Evolutionary conservation across 176 grass and related monocot genomes (phyloP).

Genomic region (Cymbopogon citratus): DNA sequence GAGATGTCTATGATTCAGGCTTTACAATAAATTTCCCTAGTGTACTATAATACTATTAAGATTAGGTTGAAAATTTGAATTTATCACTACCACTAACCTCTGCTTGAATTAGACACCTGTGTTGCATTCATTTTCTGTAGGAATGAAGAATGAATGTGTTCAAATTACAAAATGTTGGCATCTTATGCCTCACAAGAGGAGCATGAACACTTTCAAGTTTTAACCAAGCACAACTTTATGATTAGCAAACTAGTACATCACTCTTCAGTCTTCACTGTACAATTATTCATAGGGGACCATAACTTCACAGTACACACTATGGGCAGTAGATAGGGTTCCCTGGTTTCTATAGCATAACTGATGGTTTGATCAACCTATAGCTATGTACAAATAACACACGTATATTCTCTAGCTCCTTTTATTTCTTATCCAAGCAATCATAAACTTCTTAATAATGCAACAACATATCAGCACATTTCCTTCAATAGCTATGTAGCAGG

Average conservation of each 20-base stretch:
- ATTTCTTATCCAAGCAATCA: constrained; percentile 22
- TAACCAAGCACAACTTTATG: constrained; percentile 20
- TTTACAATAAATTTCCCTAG: not conserved
- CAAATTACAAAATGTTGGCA: not conserved
- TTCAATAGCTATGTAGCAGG: constrained; percentile 20
- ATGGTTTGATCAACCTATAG: not conserved
- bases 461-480: constrained; percentile 10
- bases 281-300: not conserved
- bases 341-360: not conserved
- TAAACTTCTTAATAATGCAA: constrained; percentile 4
- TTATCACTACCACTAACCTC: not conserved
- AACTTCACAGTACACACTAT: not conserved
- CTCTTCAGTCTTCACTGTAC: constrained; percentile 16
- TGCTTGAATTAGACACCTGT: not conserved
- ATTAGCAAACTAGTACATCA: constrained; percentile 25
- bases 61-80: not conserved
- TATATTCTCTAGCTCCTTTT: not conserved
- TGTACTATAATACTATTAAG: not conserved
- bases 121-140: not conserved
- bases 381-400: not conserved
- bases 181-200: not conserved
- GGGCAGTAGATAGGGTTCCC: not conserved
- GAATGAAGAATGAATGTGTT: not conserved
- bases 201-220: not conserved
- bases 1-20: not conserved